phyloP scores from a whole-genome alignment of 352 stramenopile genomes.

The Globisporangium takayamanum region DNA sequence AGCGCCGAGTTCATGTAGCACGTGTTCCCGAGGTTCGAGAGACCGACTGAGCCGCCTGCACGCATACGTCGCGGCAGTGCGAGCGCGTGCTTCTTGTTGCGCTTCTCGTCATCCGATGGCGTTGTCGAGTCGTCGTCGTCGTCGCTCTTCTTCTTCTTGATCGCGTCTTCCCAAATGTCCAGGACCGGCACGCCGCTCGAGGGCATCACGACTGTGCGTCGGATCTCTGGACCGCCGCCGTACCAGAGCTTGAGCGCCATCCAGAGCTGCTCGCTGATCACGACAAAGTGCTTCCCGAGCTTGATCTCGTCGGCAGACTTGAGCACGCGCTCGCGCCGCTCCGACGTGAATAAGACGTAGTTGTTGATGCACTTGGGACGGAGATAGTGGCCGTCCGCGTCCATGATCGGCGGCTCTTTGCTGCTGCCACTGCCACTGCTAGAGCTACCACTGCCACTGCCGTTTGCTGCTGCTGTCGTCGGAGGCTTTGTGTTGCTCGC shows the following conservation, averaged over 20 bases:
- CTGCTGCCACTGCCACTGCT: constrained; percentile 17
- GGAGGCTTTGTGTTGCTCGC: constrained; percentile 9
- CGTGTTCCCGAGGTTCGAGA: constrained; percentile 93
- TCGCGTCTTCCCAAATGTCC: constrained; percentile 72
- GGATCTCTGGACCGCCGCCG: constrained; percentile 82
- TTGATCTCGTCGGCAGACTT: constrained; percentile 73
- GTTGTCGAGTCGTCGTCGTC: constrained; percentile 39
- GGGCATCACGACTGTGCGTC: constrained; percentile 70
- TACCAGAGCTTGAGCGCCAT: constrained; percentile 91
- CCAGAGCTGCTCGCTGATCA: constrained; percentile 86
- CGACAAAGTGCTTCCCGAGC: constrained; percentile 73
- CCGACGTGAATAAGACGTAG: constrained; percentile 60
- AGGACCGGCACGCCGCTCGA: constrained; percentile 51
- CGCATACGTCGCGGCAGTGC: constrained; percentile 71
- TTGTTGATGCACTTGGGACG: constrained; percentile 84
- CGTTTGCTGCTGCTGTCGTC: constrained; percentile 13
- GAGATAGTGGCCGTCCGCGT: constrained; percentile 73
- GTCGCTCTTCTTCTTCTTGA: constrained; percentile 58
- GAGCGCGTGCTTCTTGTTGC: constrained; percentile 40
- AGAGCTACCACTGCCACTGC: constrained; percentile 15
- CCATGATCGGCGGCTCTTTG: constrained; percentile 68
- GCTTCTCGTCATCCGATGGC: constrained; percentile 49
- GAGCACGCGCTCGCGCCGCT: constrained; percentile 64
- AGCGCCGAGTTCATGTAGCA: constrained; percentile 95
- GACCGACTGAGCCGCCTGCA: constrained; percentile 61